Base-by-base conservation (phyloP, 352 stramenopile species). In the Aphanomyces euteiches region DNA sequence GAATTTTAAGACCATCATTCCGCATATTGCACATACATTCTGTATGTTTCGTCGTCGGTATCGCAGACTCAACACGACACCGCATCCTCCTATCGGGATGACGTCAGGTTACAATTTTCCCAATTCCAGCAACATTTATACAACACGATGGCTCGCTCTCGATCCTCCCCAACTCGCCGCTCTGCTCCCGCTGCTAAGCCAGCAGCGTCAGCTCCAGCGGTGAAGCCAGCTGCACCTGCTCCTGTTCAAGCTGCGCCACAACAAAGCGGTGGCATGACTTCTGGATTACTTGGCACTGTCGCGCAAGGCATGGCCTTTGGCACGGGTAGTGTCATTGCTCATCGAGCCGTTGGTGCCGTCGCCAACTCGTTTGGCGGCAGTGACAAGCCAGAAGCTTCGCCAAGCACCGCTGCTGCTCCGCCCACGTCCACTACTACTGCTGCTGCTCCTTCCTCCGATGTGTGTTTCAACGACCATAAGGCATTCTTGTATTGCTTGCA, bases 231-330 rank as follows among this genome's bases (percentile, higher is more conserved):
- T 0, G 72, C 76, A 1, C 72, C 79, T 45, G 72, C 75, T 45
- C 83, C 82, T 71, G 40, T 72, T 69, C 47, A 81, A 65, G 34
- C 28, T 39, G 43, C 10, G 17, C 43, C 43, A n/a, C 72, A 75
- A 66, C 34, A 70, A 67, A 34, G 50, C 8, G 81, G 83, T n/a
- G 84, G 81, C 40, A 96, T 98, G 80, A 88, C 98, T 53, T 83
- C 87, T n/a, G 94, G 95, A 12, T 90, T 98, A 60, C 80, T 96
- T 56, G 92, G 89, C 66, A 98, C 93, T 15, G 96, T 99, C 74
- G 93, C 89, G 0, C 91, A 99, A 73, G 96, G 96, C 67, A 98
- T 98, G 84, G 95, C 95, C 3, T 99, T 98, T 77, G 96, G 96
- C 72, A 98, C 93, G 10, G 96, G 96, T 73, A 98, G 86, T 34